These are phyloP conservation scores for Graphilbum ipis-grandicollis DNA, from an alignment of 2,329 filamentous ascomycete genomes.

Conservation along the genomic window DNA sequence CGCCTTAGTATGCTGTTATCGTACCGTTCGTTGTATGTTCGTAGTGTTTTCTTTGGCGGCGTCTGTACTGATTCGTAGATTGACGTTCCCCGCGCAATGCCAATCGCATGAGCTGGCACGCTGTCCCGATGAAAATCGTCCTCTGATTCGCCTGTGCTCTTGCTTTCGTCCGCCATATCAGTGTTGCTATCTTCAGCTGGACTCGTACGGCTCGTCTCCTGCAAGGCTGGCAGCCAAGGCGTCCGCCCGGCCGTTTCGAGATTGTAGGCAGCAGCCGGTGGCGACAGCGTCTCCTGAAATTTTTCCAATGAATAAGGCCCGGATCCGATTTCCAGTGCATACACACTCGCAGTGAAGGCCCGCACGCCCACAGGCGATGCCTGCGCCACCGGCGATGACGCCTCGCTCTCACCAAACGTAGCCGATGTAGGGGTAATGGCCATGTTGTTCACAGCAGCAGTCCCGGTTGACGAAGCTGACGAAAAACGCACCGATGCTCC, in stretches of 20 bases:
- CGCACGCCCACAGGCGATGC: not conserved
- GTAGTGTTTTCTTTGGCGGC: not conserved
- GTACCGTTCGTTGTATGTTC: not conserved
- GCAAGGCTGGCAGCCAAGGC: not conserved
- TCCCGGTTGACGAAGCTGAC: not conserved
- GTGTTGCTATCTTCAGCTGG: too few relatives aligned
- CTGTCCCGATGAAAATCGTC: too few relatives aligned
- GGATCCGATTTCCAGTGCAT: conserved; percentile 8
- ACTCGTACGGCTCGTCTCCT: too few relatives aligned
- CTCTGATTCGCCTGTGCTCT: too few relatives aligned
- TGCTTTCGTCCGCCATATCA: too few relatives aligned
- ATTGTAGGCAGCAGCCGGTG: not conserved
- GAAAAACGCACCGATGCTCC: not conserved
- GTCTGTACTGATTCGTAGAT: conserved; percentile 8
- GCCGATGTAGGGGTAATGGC: not conserved
- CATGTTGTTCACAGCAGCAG: not conserved
- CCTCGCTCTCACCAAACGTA: not conserved
- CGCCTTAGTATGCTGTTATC: not conserved
- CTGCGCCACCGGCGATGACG: too few relatives aligned
- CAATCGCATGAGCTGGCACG: conserved; percentile 13
- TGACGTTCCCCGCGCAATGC: conserved; percentile 16
- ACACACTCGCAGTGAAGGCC: conserved; percentile 9
- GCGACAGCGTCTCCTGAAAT: not conserved
- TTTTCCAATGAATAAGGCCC: conserved; percentile 8
- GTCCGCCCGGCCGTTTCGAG: not conserved